Conservation (phyloP, 805 yeast genomes). For the Cephaloascus fragrans region DNA sequence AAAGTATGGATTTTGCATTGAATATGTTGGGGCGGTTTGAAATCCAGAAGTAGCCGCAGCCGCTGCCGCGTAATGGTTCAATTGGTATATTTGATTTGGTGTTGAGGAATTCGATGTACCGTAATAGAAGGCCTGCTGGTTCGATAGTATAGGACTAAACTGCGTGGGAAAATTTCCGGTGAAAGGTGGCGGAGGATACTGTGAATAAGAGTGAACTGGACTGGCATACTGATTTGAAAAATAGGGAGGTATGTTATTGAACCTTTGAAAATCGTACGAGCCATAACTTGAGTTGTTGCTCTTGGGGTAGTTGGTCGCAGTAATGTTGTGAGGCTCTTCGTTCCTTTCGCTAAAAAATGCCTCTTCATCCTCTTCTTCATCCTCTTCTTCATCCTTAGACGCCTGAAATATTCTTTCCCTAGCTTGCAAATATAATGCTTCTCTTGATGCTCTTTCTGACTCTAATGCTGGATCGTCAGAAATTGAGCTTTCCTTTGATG, state of each 20-base stretch:
- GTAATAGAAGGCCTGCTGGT: background rate
- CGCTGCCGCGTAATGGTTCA: background rate
- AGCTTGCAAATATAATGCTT: constrained; percentile 26
- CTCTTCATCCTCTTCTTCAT: constrained; percentile 1
- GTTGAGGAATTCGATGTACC: background rate
- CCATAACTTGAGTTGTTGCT: background rate
- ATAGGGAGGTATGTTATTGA: background rate
- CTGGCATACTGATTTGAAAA: background rate
- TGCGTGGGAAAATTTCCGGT: too few relatives aligned
- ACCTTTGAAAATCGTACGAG: background rate
- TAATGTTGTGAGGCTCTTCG: background rate
- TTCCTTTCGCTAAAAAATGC: background rate
- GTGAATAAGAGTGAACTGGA: background rate
- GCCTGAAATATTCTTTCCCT: constrained; percentile 26
- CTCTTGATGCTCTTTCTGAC: constrained; percentile 18
- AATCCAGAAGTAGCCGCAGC: background rate
- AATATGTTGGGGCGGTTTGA: background rate
- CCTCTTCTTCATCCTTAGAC: background rate
- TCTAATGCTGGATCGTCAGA: constrained; percentile 13
- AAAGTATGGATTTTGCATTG: background rate
- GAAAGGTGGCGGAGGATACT: background rate
- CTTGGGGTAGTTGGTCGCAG: too few relatives aligned
- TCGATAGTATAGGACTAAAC: background rate
- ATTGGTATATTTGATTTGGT: background rate
- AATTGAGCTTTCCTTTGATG: background rate